Conservation (phyloP, 495 filamentous ascomycete species). For the Hypoxylon subgilvum region DNA sequence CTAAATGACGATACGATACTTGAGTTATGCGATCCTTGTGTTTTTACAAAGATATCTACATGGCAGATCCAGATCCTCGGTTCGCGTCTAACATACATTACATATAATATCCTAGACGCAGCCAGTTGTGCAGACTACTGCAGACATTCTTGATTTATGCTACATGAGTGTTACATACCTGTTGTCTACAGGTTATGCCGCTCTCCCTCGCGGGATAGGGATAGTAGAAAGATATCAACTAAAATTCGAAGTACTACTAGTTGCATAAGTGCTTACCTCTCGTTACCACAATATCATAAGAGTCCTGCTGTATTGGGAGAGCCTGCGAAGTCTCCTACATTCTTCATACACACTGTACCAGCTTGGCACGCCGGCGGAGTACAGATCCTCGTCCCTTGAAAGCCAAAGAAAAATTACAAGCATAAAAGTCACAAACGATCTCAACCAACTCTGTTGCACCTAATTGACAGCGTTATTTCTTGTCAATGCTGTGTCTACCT, state of each 20-base stretch:
- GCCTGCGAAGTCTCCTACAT: no score
- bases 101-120: conserved; percentile 10
- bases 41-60: neutral
- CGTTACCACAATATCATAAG: no score
- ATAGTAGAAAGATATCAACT: no score
- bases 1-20: conserved; percentile 19
- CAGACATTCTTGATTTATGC: conserved; percentile 23
- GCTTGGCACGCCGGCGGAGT: neutral
- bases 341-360: no score
- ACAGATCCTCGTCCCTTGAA: neutral
- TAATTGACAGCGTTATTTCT: conserved; percentile 14
- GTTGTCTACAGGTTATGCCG: no score
- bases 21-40: conserved; percentile 26
- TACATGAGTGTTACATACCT: neutral
- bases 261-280: conserved; percentile 34
- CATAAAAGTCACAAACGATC: neutral
- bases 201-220: no score
- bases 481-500: conserved; percentile 9
- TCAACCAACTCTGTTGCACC: neutral
- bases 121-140: conserved; percentile 23
- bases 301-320: no score
- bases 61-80: conserved; percentile 29
- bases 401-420: neutral
- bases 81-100: conserved; percentile 30
- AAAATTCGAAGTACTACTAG: no score